Evolutionary conservation across 371 early-diverging fungal species (phyloP).

Genomic region (Batkoa obscura): DNA sequence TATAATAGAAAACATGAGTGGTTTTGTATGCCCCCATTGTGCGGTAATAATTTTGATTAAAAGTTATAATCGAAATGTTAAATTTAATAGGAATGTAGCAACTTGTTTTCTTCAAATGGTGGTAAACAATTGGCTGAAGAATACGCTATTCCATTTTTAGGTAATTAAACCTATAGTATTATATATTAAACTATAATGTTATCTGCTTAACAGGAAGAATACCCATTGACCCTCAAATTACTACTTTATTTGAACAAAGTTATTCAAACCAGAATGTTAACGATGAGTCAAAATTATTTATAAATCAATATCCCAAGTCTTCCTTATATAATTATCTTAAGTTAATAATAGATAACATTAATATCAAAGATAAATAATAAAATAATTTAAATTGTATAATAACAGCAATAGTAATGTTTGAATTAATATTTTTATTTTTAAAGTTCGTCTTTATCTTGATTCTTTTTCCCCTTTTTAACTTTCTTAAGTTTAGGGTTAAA

Average conservation of each 20-base stretch:
- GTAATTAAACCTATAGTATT: slow-evolving; percentile 1
- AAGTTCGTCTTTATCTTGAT: background rate
- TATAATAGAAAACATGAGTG: slow-evolving; percentile 89
- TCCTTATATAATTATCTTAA: too few relatives aligned
- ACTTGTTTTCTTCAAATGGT: slow-evolving; percentile 84
- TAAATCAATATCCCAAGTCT: too few relatives aligned
- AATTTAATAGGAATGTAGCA: slow-evolving; percentile 59
- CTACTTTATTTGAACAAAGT: background rate
- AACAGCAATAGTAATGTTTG: too few relatives aligned
- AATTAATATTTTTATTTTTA: too few relatives aligned
- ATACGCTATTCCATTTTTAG: slow-evolving; percentile 18
- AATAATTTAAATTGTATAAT: too few relatives aligned
- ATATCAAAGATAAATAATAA: too few relatives aligned
- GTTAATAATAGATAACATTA: too few relatives aligned
- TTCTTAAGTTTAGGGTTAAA: background rate
- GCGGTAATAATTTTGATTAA: slow-evolving; percentile 20
- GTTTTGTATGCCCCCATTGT: slow-evolving; percentile 78
- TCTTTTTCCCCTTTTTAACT: background rate
- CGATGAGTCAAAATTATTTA: too few relatives aligned
- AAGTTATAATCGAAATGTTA: slow-evolving; percentile 8
- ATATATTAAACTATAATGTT: background rate
- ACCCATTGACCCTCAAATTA: background rate
- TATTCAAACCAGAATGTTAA: too few relatives aligned
- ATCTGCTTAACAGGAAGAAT: background rate
- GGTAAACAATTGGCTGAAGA: slow-evolving; percentile 75